Conservation (phyloP, 306 rosid species). For the Quercus bicolor region DNA sequence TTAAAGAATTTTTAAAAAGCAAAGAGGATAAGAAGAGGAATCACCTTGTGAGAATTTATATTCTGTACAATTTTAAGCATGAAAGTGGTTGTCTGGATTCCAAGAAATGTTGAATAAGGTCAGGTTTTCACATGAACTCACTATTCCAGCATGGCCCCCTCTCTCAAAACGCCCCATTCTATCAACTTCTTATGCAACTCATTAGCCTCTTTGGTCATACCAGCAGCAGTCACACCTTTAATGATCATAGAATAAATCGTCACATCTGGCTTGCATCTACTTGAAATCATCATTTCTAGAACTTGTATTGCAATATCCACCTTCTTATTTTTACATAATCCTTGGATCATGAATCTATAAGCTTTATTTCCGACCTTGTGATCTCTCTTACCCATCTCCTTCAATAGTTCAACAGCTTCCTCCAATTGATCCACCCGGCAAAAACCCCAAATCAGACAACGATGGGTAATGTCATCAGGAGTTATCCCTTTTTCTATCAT, state of each 20-base stretch:
- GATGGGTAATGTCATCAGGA: slow-evolving; percentile 80
- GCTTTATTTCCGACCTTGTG: slow-evolving; percentile 35
- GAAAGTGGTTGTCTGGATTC: slow-evolving; percentile 13
- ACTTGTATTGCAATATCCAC: slow-evolving; percentile 71
- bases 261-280: slow-evolving; percentile 51
- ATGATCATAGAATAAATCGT: slow-evolving; percentile 46
- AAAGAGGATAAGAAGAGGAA: slow-evolving; percentile 11
- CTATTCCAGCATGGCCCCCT: slow-evolving; percentile 27
- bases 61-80: slow-evolving; percentile 16
- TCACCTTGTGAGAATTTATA: slow-evolving; percentile 23
- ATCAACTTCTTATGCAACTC: slow-evolving; percentile 62
- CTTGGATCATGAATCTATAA: slow-evolving; percentile 59
- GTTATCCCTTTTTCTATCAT: slow-evolving; percentile 52
- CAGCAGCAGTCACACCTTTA: slow-evolving; percentile 61
- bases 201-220: slow-evolving; percentile 69
- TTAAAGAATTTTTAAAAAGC: background rate
- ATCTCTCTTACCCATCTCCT: slow-evolving; percentile 39
- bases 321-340: slow-evolving; percentile 54
- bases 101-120: slow-evolving; percentile 15
- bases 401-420: slow-evolving; percentile 57
- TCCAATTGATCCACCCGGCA: slow-evolving; percentile 44
- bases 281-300: slow-evolving; percentile 65
- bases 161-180: slow-evolving; percentile 48
- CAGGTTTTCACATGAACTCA: slow-evolving; percentile 28
- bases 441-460: slow-evolving; percentile 59